Evolutionary conservation across 2,329 filamentous ascomycete genomes (phyloP).

Genomic region (Hortaea werneckii): DNA sequence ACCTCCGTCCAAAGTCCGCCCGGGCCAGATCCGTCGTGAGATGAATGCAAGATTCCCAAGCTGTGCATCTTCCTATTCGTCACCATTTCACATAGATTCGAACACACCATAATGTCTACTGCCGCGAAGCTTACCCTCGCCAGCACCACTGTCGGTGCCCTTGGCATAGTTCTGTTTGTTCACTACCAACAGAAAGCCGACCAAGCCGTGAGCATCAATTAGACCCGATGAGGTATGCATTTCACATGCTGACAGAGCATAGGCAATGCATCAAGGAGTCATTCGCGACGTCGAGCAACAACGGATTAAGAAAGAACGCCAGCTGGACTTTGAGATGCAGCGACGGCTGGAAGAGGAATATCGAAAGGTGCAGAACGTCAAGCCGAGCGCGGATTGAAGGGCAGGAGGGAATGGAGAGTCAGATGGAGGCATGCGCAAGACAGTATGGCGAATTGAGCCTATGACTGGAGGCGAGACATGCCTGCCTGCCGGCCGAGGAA

Average conservation of each 20-base stretch:
- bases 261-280: slow-evolving; percentile 95
- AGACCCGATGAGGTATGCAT: too few species aligned
- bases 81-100: not conserved
- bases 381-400: slow-evolving; percentile 32
- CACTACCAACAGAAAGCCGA: slow-evolving; percentile 83
- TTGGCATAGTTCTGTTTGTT: slow-evolving; percentile 70
- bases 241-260: slow-evolving; percentile 6
- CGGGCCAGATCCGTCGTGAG: not conserved
- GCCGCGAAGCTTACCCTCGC: slow-evolving; percentile 79
- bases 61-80: not conserved
- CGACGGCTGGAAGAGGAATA: slow-evolving; percentile 77
- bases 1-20: not conserved
- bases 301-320: slow-evolving; percentile 76
- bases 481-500: too few species aligned
- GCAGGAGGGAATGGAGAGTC: too few species aligned
- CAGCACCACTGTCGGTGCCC: slow-evolving; percentile 65
- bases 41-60: not conserved
- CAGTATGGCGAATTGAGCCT: too few species aligned
- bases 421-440: too few species aligned
- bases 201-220: slow-evolving; percentile 62
- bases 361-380: slow-evolving; percentile 74
- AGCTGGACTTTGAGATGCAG: slow-evolving; percentile 92
- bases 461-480: too few species aligned
- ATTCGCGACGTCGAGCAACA: slow-evolving; percentile 92
- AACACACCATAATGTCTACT: slow-evolving; percentile 60